Evolutionary conservation across 352 stramenopile genomes (phyloP).

Genomic region (Lagenidium giganteum): DNA sequence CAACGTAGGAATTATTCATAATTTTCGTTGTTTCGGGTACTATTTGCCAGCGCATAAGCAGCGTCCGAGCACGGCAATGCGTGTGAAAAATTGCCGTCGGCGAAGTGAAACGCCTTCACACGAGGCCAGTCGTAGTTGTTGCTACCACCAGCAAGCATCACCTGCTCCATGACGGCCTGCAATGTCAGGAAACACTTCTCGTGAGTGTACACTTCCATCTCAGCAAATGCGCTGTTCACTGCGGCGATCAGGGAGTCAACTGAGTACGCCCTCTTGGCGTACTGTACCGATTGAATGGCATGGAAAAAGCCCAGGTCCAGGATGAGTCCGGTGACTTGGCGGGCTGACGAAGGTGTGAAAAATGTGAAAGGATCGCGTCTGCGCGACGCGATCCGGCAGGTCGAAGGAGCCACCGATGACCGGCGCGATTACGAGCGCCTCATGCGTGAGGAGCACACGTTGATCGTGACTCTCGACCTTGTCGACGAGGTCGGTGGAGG

Average conservation of each 20-base stretch:
- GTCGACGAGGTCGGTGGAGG: too few relatives aligned
- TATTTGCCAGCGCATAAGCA: conserved; percentile 13
- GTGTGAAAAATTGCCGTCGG: too few relatives aligned
- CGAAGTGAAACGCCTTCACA: too few relatives aligned
- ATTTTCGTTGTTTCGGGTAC: too few relatives aligned
- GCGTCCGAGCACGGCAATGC: neutral
- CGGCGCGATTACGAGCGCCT: too few relatives aligned
- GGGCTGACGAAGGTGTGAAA: too few relatives aligned
- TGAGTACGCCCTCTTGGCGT: neutral
- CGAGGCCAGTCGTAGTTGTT: conserved; percentile 9
- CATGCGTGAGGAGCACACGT: too few relatives aligned
- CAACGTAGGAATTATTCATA: too few relatives aligned
- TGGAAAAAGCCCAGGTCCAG: conserved; percentile 11
- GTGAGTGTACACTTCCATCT: neutral
- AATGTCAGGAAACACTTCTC: conserved; percentile 8
- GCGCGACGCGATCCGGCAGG: too few relatives aligned
- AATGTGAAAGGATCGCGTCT: too few relatives aligned
- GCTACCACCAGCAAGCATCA: neutral
- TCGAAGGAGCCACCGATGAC: too few relatives aligned
- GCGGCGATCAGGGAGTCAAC: conserved; percentile 3
- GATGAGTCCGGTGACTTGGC: conserved; percentile 4
- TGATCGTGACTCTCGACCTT: too few relatives aligned
- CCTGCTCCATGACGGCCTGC: conserved; percentile 8
- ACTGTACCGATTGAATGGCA: conserved; percentile 7
- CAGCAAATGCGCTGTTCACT: neutral